phyloP scores from a whole-genome alignment of 805 yeast species.

The Wickerhamomyces xylosicus region DNA sequence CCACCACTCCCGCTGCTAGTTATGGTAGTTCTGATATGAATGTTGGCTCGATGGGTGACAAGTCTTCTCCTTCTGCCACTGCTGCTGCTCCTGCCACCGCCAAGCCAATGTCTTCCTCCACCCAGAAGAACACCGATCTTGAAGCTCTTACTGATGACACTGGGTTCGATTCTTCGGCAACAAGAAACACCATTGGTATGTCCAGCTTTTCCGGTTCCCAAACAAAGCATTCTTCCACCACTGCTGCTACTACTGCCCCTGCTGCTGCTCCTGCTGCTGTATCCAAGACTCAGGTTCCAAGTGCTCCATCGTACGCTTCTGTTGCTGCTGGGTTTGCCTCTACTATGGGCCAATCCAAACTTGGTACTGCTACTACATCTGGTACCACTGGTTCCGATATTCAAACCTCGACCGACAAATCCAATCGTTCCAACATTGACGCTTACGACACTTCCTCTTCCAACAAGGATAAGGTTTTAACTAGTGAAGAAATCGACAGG shows the following conservation, averaged over 20 bases:
- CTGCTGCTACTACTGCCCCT: not conserved
- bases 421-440: too few species aligned
- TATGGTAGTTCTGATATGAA: not conserved
- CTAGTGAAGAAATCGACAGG: not conserved
- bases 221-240: not conserved
- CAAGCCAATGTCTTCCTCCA: not conserved
- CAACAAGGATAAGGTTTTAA: not conserved
- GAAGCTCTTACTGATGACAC: not conserved
- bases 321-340: too few species aligned
- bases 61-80: not conserved
- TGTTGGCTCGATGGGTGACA: not conserved
- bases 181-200: not conserved
- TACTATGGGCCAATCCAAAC: too few species aligned
- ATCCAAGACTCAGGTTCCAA: not conserved
- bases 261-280: not conserved
- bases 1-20: not conserved
- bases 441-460: not conserved
- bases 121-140: not conserved
- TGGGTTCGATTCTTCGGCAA: not conserved
- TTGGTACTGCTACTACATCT: too few species aligned
- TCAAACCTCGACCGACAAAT: too few species aligned
- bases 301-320: not conserved
- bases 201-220: not conserved
- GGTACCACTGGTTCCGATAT: too few species aligned
- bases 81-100: not conserved